phyloP scores from a whole-genome alignment of 2,329 filamentous ascomycete genomes.

The Tolypocladium capitatum region DNA sequence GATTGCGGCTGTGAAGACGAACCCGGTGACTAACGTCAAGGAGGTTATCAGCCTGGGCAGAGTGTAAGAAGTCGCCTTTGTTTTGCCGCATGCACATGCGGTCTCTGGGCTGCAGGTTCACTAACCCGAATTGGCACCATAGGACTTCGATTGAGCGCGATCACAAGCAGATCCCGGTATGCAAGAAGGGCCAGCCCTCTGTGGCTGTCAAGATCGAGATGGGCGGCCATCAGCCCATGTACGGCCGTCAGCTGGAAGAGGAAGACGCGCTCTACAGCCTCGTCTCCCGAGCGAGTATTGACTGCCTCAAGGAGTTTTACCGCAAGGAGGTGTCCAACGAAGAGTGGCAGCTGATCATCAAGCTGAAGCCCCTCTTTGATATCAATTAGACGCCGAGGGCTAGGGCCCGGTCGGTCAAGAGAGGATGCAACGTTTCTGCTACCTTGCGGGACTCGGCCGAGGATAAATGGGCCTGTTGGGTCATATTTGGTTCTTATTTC shows the following conservation, averaged over 20 bases:
- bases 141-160: constrained; percentile 96
- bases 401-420: background rate
- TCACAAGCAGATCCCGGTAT: constrained; percentile 84
- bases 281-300: constrained; percentile 79
- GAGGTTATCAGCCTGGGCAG: constrained; percentile 76
- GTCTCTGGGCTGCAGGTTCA: constrained; percentile 9
- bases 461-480: background rate
- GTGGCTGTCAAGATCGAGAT: constrained; percentile 96
- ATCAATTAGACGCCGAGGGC: constrained; percentile 43
- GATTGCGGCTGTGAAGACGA: constrained; percentile 73
- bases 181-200: constrained; percentile 94
- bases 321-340: constrained; percentile 75
- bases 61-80: constrained; percentile 68
- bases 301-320: constrained; percentile 94
- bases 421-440: background rate
- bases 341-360: constrained; percentile 89
- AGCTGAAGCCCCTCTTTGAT: constrained; percentile 90
- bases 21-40: constrained; percentile 64
- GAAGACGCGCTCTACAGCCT: constrained; percentile 76
- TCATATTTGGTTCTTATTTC: background rate
- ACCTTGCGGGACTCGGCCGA: background rate
- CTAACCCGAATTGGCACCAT: constrained; percentile 13
- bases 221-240: constrained; percentile 81
- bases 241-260: constrained; percentile 91
- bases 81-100: background rate